These are phyloP conservation scores for Pythium periplocum DNA, from an alignment of 352 stramenopile species.

Conservation along the genomic window DNA sequence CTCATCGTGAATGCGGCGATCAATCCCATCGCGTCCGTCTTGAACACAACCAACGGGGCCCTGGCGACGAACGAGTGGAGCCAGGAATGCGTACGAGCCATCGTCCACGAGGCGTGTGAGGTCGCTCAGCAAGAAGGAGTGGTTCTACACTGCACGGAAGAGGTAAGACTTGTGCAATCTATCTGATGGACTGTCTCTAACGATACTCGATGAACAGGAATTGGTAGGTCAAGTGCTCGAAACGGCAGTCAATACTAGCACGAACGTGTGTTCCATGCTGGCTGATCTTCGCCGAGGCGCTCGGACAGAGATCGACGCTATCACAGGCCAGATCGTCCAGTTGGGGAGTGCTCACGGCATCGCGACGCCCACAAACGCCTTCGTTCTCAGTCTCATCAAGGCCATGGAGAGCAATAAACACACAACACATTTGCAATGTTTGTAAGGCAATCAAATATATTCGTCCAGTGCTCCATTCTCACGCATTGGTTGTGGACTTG, in stretches of 20 bases:
- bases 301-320: conserved; percentile 70
- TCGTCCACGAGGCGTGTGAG: conserved; percentile 51
- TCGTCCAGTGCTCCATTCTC: too few species aligned
- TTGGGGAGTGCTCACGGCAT: conserved; percentile 36
- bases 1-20: conserved; percentile 79
- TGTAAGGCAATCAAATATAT: too few species aligned
- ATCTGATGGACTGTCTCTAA: background rate
- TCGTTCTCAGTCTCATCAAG: conserved; percentile 57
- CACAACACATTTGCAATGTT: too few species aligned
- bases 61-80: conserved; percentile 41
- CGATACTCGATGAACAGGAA: conserved; percentile 20
- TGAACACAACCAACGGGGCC: conserved; percentile 49
- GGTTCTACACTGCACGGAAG: conserved; percentile 28
- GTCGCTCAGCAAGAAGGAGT: conserved; percentile 47
- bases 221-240: conserved; percentile 47
- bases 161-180: conserved; percentile 19
- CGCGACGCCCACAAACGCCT: conserved; percentile 51
- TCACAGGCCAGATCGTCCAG: conserved; percentile 57
- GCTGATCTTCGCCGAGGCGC: conserved; percentile 57
- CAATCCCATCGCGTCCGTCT: conserved; percentile 61
- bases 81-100: conserved; percentile 30
- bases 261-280: conserved; percentile 75
- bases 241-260: conserved; percentile 42
- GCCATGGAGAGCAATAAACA: conserved; percentile 28
- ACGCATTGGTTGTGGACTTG: too few species aligned